Base-by-base conservation (phyloP, 441 rosid genomes). In the Sinapis alba region DNA sequence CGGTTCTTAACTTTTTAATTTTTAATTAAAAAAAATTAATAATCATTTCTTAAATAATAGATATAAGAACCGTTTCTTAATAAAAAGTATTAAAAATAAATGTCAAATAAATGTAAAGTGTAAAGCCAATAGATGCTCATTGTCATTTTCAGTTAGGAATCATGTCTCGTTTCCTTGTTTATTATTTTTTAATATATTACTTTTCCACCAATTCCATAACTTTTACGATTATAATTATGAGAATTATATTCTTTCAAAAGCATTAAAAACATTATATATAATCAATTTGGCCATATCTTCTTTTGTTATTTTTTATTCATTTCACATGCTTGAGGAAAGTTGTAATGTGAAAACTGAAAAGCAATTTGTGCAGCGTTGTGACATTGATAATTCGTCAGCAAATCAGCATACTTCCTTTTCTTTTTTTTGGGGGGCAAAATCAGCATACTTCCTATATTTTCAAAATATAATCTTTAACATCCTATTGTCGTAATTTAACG, bases 361-460 rank as follows among this genome's bases (percentile, higher is more conserved):
- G 53, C 10, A 56, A 5, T 36, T 26, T 21, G n/a, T 51, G 68
- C 58, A 54, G 19, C 54, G 20, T 57, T 16, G 59, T 75, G 74
- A 61, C 79, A 62, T 61, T 50, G 7, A 2, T 61, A 51, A 60
- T 30, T 58, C 74, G 32, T 68, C 79, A 68, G 45, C 60, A 36
- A 23, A 8, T 67, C 15, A 21, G 23, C 62, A 27, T 43, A 56
- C 27, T 34, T 51, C 26, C 41, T 10, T 47, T 6, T 47, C n/a
- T n/a, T n/a, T n/a, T n/a, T n/a, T n/a, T n/a, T n/a, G n/a, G n/a
- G n/a, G n/a, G n/a, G n/a, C n/a, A n/a, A 36, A 23, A 8, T 67
- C 15, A 21, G 23, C 62, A 27, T 43, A 56, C 27, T 34, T 51
- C 54, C 2, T 16, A 7, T 16, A 47, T 15, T 47, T 15, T 47